A percentile compares a stretch with the other conserved stretches of the same genome.
Evolutionary conservation across 805 yeast species (phyloP).

Genomic region (Barnettozyma populi): DNA sequence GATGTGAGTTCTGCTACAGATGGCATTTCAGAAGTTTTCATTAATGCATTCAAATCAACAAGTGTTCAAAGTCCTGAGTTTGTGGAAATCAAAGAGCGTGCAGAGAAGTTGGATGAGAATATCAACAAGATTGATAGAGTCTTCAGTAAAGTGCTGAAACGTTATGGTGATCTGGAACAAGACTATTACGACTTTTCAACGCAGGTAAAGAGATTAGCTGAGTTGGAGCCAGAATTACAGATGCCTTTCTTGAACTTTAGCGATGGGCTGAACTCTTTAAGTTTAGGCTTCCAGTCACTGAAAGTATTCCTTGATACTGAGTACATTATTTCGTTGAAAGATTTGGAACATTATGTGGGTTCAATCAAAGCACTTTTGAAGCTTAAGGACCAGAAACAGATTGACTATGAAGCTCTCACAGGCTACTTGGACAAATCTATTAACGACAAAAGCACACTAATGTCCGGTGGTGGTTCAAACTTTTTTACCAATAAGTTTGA

Average conservation of each 20-base stretch:
- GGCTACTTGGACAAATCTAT: constrained; percentile 73
- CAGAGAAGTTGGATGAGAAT: constrained; percentile 82
- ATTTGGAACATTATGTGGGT: constrained; percentile 74
- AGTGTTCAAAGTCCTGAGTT: constrained; percentile 68
- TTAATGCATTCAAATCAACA: constrained; percentile 88
- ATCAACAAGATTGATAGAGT: constrained; percentile 72
- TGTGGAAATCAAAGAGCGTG: constrained; percentile 72
- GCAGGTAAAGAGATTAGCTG: constrained; percentile 65
- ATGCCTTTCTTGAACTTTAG: constrained; percentile 38
- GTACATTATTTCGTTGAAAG: constrained; percentile 76
- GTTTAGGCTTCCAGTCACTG: constrained; percentile 38
- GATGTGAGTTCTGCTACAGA: constrained; percentile 36
- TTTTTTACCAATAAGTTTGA: constrained; percentile 53
- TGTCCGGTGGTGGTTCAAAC: constrained; percentile 48
- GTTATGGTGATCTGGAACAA: constrained; percentile 64
- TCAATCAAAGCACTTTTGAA: constrained; percentile 66
- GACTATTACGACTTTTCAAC: constrained; percentile 69
- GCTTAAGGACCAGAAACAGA: constrained; percentile 83
- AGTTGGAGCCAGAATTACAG: constrained; percentile 41
- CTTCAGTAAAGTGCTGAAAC: constrained; percentile 64
- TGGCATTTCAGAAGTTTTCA: constrained; percentile 80
- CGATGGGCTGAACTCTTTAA: constrained; percentile 39
- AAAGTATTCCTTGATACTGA: constrained; percentile 63
- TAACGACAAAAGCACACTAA: constrained; percentile 52
- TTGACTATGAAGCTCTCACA: constrained; percentile 81